Base-by-base conservation (phyloP, 2,329 filamentous ascomycete species). In the Fusarium torreyae region DNA sequence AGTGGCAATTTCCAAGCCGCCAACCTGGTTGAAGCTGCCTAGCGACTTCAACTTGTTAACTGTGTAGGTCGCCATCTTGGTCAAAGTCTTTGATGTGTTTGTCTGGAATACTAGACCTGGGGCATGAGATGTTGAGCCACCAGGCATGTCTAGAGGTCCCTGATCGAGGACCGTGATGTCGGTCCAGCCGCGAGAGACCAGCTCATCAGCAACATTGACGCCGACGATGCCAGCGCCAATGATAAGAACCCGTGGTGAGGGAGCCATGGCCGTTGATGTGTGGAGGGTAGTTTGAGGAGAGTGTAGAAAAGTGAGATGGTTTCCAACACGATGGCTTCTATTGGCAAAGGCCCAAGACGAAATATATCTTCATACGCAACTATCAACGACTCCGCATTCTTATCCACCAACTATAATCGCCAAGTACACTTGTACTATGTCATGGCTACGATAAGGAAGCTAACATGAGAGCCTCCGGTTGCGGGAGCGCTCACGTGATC, bases 181-280 rank as follows among this genome's bases (percentile, higher is more conserved):
- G 55, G 76, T 84, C 88, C 88, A 91, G 80, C 89, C 89, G 72
- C 87, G 84, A 24, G 82, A 81, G 69, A 88, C 82, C 72, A 91
- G 83, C 81, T 91, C 88, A 70, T 91, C 88, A 49, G 88, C 88
- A 49, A 91, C 78, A 63, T 91, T 91, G 59, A 84, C 83, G 46
- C 88, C 88, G 60, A 91, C 88, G 59, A 91, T 90, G 48, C 88
- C 88, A 51, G 88, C 88, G 38, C 88, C 88, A 63, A 89, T 87
- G 63, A 89, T 87, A 61, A 89, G 85, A 63, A 89, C 85, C 69
- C 82, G 79, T 70, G 82, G 78, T 74, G 71, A 65, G 28, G 57
- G 61, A 24, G 68, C 61, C 63, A 72, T 74, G 50, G 34, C 48
- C 43, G 18, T 54, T 9, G 31, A 49, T 48, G 48, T 46, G 50